Evolutionary conservation across 352 stramenopile genomes (phyloP), one percentile per base, ranked within the genome.

Genomic region (Plasmopara muralis): DNA sequence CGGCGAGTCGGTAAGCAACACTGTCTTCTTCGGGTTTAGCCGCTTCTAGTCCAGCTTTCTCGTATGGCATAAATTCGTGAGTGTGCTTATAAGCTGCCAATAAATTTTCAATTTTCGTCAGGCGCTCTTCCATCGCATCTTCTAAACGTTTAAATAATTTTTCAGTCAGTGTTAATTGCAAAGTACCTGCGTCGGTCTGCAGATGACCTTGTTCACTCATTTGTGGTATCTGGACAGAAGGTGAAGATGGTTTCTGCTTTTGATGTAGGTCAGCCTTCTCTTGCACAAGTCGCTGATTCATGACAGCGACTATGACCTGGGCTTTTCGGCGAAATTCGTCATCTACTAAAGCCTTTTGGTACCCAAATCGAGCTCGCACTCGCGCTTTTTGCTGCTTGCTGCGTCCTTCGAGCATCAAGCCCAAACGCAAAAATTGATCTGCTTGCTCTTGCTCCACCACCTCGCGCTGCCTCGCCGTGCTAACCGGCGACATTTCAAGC

Each of bases 281-380:
- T 16, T 80, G 70, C 6, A 70, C 52, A 2, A 87, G 43, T 2
- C 66, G 62, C 41, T 85, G 65, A 48, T 69, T 64, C 68, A 80
- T 83, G 15, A 68, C 72, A 12, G 75, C 66, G 5, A 58, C 54
- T 25, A 83, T 60, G 10, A 75, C 68, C 39, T 83, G 56, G 8
- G 60, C 55, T 46, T 83, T 85, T 8, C 71, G 69, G 0, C 57
- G 44, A 29, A 66, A 83, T 42, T 85, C 77, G 15, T 85, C 60
- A 45, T 84, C 71, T n/a, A 85, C 31, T 45, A 76, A 37, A 9
- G 44, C 37, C 1, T 47, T 50, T 20, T 68, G 58, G 50, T 70
- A 68, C 2, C 42, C 53, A 6, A 57, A 53, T 0, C 57, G 47
- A 43, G 41, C 45, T 34, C 43, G 49, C 16, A 80, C 50, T 0